Percentiles rank a stretch among this genome's conserved stretches.
phyloP scores from a whole-genome alignment of 345 rosid species.

The Limnanthes douglasii region DNA sequence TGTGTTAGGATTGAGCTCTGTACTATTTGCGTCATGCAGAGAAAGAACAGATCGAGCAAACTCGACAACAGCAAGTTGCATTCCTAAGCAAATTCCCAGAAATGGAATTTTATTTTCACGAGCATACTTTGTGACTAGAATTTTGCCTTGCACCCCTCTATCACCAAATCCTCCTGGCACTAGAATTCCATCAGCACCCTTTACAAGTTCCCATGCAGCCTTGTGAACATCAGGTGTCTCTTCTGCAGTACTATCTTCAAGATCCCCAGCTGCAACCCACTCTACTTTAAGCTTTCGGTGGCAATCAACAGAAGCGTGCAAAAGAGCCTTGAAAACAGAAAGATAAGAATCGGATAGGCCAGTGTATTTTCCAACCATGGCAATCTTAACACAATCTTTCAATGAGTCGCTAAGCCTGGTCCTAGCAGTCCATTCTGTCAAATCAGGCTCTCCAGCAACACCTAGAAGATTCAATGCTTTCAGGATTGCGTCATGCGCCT shows the following conservation, averaged over 20 bases:
- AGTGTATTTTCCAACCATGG: slow-evolving; percentile 74
- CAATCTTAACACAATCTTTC: slow-evolving; percentile 56
- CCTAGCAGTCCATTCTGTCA: slow-evolving; percentile 71
- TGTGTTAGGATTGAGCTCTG: slow-evolving; percentile 62
- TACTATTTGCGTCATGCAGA: slow-evolving; percentile 51
- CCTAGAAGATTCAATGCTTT: slow-evolving; percentile 52
- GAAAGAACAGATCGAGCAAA: slow-evolving; percentile 64
- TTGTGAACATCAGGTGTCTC: slow-evolving; percentile 37
- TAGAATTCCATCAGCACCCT: slow-evolving; percentile 62
- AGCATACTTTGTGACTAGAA: slow-evolving; percentile 66
- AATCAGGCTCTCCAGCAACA: slow-evolving; percentile 51
- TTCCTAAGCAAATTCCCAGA: slow-evolving; percentile 76
- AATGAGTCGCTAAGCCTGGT: slow-evolving; percentile 62
- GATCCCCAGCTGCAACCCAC: slow-evolving; percentile 83
- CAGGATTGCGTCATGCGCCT: slow-evolving; percentile 75
- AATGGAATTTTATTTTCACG: slow-evolving; percentile 62
- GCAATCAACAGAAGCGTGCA: slow-evolving; percentile 81
- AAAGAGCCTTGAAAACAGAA: slow-evolving; percentile 69
- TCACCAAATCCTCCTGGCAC: slow-evolving; percentile 94
- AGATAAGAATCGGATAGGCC: slow-evolving; percentile 68
- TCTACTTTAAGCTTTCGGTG: slow-evolving; percentile 45
- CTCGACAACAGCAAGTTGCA: slow-evolving; percentile 81
- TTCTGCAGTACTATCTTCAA: slow-evolving; percentile 39
- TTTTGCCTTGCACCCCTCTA: slow-evolving; percentile 79
- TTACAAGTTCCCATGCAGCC: slow-evolving; percentile 59